These are phyloP conservation scores for Fusarium sp. DNA, from an alignment of 2,329 filamentous ascomycete genomes.

Conservation along the genomic window DNA sequence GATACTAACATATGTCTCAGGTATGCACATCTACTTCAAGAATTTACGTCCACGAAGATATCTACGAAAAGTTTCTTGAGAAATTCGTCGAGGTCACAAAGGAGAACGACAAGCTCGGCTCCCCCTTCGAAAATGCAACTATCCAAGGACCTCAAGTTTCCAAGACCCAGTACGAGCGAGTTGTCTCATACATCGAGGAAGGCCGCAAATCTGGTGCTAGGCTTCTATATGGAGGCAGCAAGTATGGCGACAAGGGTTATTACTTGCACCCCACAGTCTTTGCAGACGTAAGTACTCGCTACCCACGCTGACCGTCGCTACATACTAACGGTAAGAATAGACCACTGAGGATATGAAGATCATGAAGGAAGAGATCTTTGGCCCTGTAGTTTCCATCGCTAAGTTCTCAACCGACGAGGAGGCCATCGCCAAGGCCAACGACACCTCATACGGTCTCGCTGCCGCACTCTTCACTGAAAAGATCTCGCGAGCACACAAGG, in stretches of 20 bases:
- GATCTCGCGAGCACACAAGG: conserved; percentile 55
- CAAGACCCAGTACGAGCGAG: conserved; percentile 71
- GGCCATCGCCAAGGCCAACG: conserved; percentile 47
- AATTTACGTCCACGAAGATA: conserved; percentile 68
- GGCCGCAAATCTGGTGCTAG: conserved; percentile 73
- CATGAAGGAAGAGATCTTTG: conserved; percentile 51
- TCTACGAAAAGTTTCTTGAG: conserved; percentile 70
- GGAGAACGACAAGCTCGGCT: conserved; percentile 68
- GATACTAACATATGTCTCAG: conserved; percentile 49
- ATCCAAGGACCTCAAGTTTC: conserved; percentile 76
- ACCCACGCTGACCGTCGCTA: conserved; percentile 31
- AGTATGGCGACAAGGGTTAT: conserved; percentile 44
- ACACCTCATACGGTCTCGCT: conserved; percentile 67
- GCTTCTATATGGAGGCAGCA: conserved; percentile 57
- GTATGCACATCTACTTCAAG: conserved; percentile 69
- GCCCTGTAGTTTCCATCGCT: conserved; percentile 47
- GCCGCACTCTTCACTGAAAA: conserved; percentile 68
- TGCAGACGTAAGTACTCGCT: conserved; percentile 39
- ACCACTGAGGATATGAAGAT: conserved; percentile 47
- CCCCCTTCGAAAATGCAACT: conserved; percentile 71
- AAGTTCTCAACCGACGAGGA: conserved; percentile 46
- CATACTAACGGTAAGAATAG: conserved; percentile 23
- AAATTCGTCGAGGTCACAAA: conserved; percentile 62
- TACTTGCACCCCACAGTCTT: conserved; percentile 49
- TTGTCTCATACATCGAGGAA: conserved; percentile 73